Base-by-base conservation (phyloP, 148 eudicot genomes). In the Limonium bicolor region DNA sequence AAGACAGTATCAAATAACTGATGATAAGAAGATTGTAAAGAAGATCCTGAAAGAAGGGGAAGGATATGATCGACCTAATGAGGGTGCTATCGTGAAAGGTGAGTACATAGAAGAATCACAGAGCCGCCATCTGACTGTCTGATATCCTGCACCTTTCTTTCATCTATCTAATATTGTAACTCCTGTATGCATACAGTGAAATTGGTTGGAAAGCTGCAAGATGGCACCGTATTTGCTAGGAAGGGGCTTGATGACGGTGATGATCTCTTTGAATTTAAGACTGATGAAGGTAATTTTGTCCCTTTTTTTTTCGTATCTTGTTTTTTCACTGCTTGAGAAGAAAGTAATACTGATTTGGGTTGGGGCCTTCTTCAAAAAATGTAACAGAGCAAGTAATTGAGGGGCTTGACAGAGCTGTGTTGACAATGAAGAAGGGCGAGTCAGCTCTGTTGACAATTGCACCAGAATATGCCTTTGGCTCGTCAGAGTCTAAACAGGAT, bases 341-440 rank as follows among this genome's bases (percentile, higher is more conserved):
- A 16, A 41, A 25, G 0, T 23, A 43, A 25, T 14, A 23, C 7
- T 13, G 28, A 2, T 31, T 28, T 18, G 4, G 31, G 47, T 20
- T 7, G n/a, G 22, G 27, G 13, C 10, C 6, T 10, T 23, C 8
- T 46, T 4, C 16, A 46, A 3, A 6, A 16, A 13, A 27, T 18
- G 0, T 36, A 42, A 37, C 95, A 90, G 97, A 90, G 55, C 93
- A 90, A 84, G 97, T 90, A 27, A 63, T 84, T 17, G 95, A 77
- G 14, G 97, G 88, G 49, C 73, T 90, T 43, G 97, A 90, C 61
- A 72, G 57, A 64, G 95, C 85, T 42, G 93, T 73, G 24, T 36
- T 60, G 63, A 71, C 71, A 48, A 84, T 90, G 97, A 90, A 90
- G 75, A 90, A 90, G 67, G 97, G 88, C 0, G 97, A 84, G 54